Evolutionary conservation across 208 protist species (phyloP), one percentile per base, ranked within the genome.

Genomic region (Wallacemonas sp.): DNA sequence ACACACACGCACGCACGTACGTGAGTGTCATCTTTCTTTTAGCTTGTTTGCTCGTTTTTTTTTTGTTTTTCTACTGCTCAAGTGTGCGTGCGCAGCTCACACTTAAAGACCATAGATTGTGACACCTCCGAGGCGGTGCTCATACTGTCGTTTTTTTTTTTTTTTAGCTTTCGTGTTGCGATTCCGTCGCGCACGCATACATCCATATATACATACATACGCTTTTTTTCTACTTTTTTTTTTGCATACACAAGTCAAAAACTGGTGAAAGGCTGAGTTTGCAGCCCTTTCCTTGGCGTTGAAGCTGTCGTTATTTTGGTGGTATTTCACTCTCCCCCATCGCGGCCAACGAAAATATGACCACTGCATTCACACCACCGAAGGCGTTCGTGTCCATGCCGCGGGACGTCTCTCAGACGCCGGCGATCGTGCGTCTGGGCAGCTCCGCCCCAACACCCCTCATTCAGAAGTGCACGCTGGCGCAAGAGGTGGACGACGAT

Each of bases 341-440:
- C 45, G 10, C 45, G 23, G 22, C 33, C 1, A 32, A 57, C 42
- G 18, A 48, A 14, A 22, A 10, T 49, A 39, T 69, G 62, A 1
- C 44, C 31, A 36, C 70, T 67, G 12, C 42, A 38, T 22, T 66
- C 65, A 26, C 72, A 57, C 23, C 76, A 52, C 3, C 45, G 73
- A 50, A 67, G 72, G 45, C 71, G 57, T 8, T 42, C 31, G 54
- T 86, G 0, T 89, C 87, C 20, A 91, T 91, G 73, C 84, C 79
- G 26, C 79, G 89, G 2, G 83, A 85, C n/a, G 54, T 91, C 39
- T 92, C 86, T 2, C 77, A 87, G 29, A 95, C 84, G 0, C 89
- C 89, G 2, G 72, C 79, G 5, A 91, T 95, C 66, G 42, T 77
- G 36, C 71, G 80, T 31, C 33, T 92, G 14, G 85, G 84, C 14